phyloP scores from a whole-genome alignment of 176 grass and related monocot species.

The Phoenix roebelenii region DNA sequence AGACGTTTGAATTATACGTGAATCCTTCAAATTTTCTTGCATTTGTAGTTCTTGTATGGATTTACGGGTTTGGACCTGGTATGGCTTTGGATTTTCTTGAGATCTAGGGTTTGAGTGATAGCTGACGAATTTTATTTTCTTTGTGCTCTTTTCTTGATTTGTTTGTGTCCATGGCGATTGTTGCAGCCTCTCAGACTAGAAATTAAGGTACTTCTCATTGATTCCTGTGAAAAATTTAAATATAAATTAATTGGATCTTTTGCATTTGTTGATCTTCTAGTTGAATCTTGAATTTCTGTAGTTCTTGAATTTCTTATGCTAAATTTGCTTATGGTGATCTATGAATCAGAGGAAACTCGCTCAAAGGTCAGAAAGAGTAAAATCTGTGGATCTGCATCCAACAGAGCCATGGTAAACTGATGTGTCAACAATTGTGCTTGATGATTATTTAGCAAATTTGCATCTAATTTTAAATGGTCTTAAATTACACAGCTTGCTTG shows the following conservation, averaged over 20 bases:
- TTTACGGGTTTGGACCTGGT: not conserved
- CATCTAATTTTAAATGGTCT: too few species aligned
- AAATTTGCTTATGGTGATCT: conserved; percentile 22
- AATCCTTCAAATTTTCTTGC: conserved; percentile 1
- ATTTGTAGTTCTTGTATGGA: conserved; percentile 5
- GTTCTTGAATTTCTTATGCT: conserved; percentile 5
- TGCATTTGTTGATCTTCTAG: too few species aligned
- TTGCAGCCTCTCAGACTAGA: conserved; percentile 97
- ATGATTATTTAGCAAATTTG: too few species aligned
- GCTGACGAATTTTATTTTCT: conserved; percentile 6
- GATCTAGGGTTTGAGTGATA: conserved; percentile 48
- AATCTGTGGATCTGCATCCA: conserved; percentile 98
- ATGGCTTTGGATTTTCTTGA: conserved; percentile 8
- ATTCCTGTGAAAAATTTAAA: conserved; percentile 16
- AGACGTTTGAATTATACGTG: not conserved
- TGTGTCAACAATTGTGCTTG: not conserved
- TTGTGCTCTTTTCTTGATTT: conserved; percentile 19
- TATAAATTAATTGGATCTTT: too few species aligned
- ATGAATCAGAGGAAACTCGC: conserved; percentile 84
- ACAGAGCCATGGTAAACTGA: conserved; percentile 84
- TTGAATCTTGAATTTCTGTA: too few species aligned
- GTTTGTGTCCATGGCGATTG: conserved; percentile 23
- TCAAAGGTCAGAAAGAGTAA: conserved; percentile 87
- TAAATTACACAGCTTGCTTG: too few species aligned
- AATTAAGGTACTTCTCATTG: conserved; percentile 76